Conservation (phyloP, 768 basidiomycete species). For the Hemileccinum impolitum region DNA sequence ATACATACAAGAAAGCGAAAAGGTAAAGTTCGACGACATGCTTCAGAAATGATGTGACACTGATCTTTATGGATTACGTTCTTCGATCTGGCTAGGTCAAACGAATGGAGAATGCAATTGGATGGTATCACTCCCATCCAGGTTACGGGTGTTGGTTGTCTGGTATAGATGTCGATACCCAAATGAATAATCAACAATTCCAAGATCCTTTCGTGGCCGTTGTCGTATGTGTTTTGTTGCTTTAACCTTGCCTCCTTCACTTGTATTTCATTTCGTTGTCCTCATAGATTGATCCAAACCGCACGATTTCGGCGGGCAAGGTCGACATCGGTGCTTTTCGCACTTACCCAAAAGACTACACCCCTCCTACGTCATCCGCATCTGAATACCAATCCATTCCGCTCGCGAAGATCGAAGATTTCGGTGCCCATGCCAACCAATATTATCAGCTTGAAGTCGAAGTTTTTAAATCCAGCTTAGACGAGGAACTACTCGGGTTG, state of each 20-base stretch:
- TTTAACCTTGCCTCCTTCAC: not conserved
- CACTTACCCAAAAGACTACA: constrained; percentile 95
- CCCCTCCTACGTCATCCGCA: constrained; percentile 63
- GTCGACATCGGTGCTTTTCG: constrained; percentile 99
- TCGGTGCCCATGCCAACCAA: constrained; percentile 95
- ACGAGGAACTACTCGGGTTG: constrained; percentile 82
- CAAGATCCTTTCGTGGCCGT: constrained; percentile 97
- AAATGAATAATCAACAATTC: constrained; percentile 91
- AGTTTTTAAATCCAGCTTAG: constrained; percentile 90
- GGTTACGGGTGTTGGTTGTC: constrained; percentile 99
- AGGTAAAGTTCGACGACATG: constrained; percentile 43
- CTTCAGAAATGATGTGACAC: not conserved
- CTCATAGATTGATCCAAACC: constrained; percentile 89
- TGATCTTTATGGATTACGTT: not conserved
- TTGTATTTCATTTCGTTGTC: not conserved
- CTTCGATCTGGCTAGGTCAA: constrained; percentile 53
- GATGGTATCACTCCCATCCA: constrained; percentile 99
- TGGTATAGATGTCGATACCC: constrained; percentile 97
- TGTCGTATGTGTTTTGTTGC: constrained; percentile 56
- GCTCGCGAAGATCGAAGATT: constrained; percentile 96
- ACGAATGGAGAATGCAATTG: constrained; percentile 81
- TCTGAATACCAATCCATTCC: constrained; percentile 97
- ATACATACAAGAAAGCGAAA: constrained; percentile 77
- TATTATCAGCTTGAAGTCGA: constrained; percentile 95
- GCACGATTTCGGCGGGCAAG: constrained; percentile 96